phyloP scores from a whole-genome alignment of 2,329 filamentous ascomycete species.

The Xylariomycetidae sp. region DNA sequence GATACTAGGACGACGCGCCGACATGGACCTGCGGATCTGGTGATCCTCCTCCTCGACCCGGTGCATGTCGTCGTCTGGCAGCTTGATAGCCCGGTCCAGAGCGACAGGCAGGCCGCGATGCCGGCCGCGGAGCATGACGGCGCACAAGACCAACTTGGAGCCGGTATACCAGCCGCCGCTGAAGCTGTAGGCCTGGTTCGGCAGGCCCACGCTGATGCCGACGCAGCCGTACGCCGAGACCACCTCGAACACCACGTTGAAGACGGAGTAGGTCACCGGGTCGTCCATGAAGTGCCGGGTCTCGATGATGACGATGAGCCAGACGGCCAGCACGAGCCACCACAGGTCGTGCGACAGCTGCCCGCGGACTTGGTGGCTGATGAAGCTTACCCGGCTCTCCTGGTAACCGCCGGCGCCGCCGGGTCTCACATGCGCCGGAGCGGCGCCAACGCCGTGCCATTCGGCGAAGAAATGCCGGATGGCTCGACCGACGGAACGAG shows the following conservation, averaged over 20 bases:
- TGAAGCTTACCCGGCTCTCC: conserved; percentile 41
- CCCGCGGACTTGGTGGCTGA: conserved; percentile 49
- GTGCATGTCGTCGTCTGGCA: conserved; percentile 33
- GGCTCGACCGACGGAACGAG: conserved; percentile 13
- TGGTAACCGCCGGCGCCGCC: conserved; percentile 3
- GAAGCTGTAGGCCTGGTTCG: conserved; percentile 47
- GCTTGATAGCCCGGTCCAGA: conserved; percentile 45
- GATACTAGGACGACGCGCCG: conserved; percentile 23
- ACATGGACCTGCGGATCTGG: conserved; percentile 32
- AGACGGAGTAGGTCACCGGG: conserved; percentile 48
- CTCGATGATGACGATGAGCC: conserved; percentile 56
- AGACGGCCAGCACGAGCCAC: conserved; percentile 55
- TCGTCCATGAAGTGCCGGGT: conserved; percentile 45
- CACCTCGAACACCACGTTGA: conserved; percentile 53
- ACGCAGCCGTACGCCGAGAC: conserved; percentile 54
- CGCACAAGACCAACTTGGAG: conserved; percentile 51
- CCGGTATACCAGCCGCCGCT: conserved; percentile 46
- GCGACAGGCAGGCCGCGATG: conserved; percentile 50
- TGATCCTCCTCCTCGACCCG: conserved; percentile 36
- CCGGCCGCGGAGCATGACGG: conserved; percentile 49
- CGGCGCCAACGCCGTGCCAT: conserved; percentile 24
- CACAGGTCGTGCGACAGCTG: conserved; percentile 61
- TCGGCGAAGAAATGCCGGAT: conserved; percentile 17
- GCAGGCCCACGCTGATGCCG: conserved; percentile 49
- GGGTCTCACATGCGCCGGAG: conserved; percentile 8